These are phyloP conservation scores for Lagenidium sp. DNA, from an alignment of 352 stramenopile species.

Conservation along the genomic window DNA sequence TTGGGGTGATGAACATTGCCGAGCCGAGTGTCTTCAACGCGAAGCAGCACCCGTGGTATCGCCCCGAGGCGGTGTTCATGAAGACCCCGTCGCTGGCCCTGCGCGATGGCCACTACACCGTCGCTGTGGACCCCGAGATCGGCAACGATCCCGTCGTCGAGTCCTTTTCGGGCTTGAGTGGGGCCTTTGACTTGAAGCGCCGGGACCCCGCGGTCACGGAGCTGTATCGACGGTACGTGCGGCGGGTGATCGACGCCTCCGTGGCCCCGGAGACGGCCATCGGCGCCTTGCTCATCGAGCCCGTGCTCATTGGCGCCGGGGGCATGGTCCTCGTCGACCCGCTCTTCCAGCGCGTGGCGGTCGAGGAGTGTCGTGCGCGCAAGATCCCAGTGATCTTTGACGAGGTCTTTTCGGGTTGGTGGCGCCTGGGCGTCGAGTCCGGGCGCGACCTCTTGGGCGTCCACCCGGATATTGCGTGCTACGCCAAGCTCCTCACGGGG, in stretches of 20 bases:
- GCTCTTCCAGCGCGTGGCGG: conserved; percentile 87
- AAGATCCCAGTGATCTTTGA: conserved; percentile 90
- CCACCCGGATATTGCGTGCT: conserved; percentile 87
- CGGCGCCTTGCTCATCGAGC: conserved; percentile 82
- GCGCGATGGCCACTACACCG: conserved; percentile 43
- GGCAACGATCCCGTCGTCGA: conserved; percentile 18
- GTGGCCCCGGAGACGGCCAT: conserved; percentile 27
- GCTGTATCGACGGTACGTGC: conserved; percentile 62
- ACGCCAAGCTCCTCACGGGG: conserved; percentile 89
- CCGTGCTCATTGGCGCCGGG: conserved; percentile 83
- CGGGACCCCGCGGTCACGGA: conserved; percentile 26
- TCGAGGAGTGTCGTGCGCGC: conserved; percentile 59
- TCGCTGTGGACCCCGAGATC: conserved; percentile 46
- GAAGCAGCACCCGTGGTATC: conserved; percentile 91
- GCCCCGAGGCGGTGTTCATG: conserved; percentile 71
- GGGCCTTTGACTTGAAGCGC: conserved; percentile 38
- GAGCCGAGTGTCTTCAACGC: conserved; percentile 89
- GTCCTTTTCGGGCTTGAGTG: conserved; percentile 30
- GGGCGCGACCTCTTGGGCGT: conserved; percentile 76
- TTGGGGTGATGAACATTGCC: conserved; percentile 88
- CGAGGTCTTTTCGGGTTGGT: conserved; percentile 89
- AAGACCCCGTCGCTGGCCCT: conserved; percentile 68
- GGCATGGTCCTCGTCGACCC: conserved; percentile 90
- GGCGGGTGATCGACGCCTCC: conserved; percentile 30
- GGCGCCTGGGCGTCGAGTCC: conserved; percentile 82